Conservation (phyloP, 2,329 filamentous ascomycete genomes). For the Aschersonia sp. region DNA sequence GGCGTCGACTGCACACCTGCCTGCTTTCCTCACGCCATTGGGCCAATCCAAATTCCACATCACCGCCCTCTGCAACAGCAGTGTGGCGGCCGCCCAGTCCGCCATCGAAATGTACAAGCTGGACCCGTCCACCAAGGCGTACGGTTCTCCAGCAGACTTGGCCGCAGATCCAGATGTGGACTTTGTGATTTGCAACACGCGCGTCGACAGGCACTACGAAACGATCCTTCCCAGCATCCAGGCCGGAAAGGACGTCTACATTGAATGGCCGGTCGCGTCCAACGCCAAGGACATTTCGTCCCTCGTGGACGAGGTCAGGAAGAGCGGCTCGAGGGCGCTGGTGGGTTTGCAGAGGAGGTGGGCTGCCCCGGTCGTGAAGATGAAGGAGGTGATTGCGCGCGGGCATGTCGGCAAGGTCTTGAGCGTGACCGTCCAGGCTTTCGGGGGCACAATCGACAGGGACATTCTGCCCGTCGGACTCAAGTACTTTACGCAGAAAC, state of each 20-base stretch:
- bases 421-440: conserved; percentile 29
- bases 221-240: conserved; percentile 29
- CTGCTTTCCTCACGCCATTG: conserved; percentile 37
- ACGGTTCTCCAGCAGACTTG: conserved; percentile 33
- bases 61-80: conserved; percentile 37
- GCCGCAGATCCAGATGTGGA: conserved; percentile 35
- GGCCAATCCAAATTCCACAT: conserved; percentile 30
- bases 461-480: conserved; percentile 18
- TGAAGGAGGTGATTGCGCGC: conserved; percentile 27
- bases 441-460: conserved; percentile 20
- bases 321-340: conserved; percentile 14
- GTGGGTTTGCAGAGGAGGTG: conserved; percentile 37
- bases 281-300: conserved; percentile 24
- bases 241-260: conserved; percentile 36
- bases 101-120: conserved; percentile 30
- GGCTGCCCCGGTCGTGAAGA: conserved; percentile 25
- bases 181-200: conserved; percentile 37
- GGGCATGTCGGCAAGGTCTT: conserved; percentile 37
- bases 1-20: conserved; percentile 41
- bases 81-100: conserved; percentile 23
- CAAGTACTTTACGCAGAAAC: conserved; percentile 32
- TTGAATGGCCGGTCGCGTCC: conserved; percentile 44
- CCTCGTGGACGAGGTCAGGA: conserved; percentile 20
- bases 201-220: conserved; percentile 36
- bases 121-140: conserved; percentile 25